Conservation (phyloP, 139 green algal species). For the Zygnema cylindricum region DNA sequence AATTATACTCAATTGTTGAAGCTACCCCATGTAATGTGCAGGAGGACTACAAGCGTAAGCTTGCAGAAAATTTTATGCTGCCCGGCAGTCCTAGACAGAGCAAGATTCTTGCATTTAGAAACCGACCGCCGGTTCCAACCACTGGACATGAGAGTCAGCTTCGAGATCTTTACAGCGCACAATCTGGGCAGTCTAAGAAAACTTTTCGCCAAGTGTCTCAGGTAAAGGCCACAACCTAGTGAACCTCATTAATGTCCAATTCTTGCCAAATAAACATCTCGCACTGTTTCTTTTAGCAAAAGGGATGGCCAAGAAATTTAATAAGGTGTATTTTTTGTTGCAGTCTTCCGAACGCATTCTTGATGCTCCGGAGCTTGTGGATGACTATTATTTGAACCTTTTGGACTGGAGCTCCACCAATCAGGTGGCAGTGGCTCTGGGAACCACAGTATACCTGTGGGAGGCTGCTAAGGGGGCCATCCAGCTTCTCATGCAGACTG, state of each 20-base stretch:
- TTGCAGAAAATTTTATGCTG: conserved; percentile 69
- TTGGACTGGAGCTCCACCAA: conserved; percentile 92
- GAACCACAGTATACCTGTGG: conserved; percentile 92
- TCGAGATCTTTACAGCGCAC: not conserved
- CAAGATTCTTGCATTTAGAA: conserved; percentile 51
- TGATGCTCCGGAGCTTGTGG: conserved; percentile 92
- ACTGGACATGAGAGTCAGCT: conserved; percentile 16
- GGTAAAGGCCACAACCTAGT: no score
- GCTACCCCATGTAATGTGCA: conserved; percentile 17
- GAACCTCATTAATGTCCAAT: no score
- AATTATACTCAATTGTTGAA: not conserved
- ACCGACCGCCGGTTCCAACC: not conserved
- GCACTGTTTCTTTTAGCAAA: no score
- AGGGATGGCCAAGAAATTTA: no score
- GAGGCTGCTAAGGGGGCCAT: conserved; percentile 83
- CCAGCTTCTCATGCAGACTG: conserved; percentile 77
- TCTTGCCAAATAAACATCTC: no score
- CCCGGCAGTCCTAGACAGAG: conserved; percentile 77
- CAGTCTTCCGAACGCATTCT: conserved; percentile 89
- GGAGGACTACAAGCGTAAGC: conserved; percentile 83
- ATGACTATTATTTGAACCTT: conserved; percentile 99
- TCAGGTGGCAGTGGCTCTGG: conserved; percentile 86
- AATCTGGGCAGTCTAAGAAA: not conserved
- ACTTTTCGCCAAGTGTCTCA: conserved; percentile 2
- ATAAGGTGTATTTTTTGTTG: no score